A percentile compares a stretch with the other conserved stretches of the same genome.
Conservation (phyloP, 2,329 filamentous ascomycete species). For the Fusarium chuoi region DNA sequence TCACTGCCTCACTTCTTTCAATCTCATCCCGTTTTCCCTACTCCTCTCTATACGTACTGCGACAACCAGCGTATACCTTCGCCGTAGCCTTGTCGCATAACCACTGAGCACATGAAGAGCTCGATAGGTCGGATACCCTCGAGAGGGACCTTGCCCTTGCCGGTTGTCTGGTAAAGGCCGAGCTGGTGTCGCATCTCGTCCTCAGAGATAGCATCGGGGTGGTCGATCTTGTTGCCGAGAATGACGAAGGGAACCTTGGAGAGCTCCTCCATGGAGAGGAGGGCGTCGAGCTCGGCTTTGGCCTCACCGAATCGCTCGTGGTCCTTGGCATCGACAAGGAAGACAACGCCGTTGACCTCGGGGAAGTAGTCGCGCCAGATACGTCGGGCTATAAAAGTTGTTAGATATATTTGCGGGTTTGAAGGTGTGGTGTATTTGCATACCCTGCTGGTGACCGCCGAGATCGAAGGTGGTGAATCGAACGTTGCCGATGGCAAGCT, state of each 20-base stretch:
- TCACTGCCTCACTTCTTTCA: slow-evolving; percentile 10
- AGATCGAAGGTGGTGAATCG: slow-evolving; percentile 95
- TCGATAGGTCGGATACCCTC: slow-evolving; percentile 96
- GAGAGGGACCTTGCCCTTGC: slow-evolving; percentile 92
- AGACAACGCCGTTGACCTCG: slow-evolving; percentile 95
- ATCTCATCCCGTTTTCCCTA: not conserved
- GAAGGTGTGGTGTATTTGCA: slow-evolving; percentile 24
- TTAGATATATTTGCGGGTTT: not conserved
- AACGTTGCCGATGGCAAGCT: slow-evolving; percentile 91
- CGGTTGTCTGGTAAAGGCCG: slow-evolving; percentile 94
- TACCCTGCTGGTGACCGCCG: slow-evolving; percentile 92
- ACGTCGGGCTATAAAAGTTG: slow-evolving; percentile 75
- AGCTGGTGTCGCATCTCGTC: slow-evolving; percentile 93
- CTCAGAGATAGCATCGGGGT: slow-evolving; percentile 94
- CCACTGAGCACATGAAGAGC: slow-evolving; percentile 99
- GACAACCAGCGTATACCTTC: slow-evolving; percentile 93
- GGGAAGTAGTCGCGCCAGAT: slow-evolving; percentile 98
- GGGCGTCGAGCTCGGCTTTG: slow-evolving; percentile 95
- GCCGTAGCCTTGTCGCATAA: slow-evolving; percentile 96
- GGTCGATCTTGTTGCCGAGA: slow-evolving; percentile 99
- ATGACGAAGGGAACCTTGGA: slow-evolving; percentile 95
- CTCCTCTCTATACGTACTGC: slow-evolving; percentile 81
- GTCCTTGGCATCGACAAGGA: slow-evolving; percentile 97
- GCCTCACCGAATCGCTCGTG: slow-evolving; percentile 93
- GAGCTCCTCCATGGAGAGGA: slow-evolving; percentile 96